A percentile compares a stretch with the other conserved stretches of the same genome.
Conservation (phyloP, 352 stramenopile genomes). For the Globisporangium lucens region DNA sequence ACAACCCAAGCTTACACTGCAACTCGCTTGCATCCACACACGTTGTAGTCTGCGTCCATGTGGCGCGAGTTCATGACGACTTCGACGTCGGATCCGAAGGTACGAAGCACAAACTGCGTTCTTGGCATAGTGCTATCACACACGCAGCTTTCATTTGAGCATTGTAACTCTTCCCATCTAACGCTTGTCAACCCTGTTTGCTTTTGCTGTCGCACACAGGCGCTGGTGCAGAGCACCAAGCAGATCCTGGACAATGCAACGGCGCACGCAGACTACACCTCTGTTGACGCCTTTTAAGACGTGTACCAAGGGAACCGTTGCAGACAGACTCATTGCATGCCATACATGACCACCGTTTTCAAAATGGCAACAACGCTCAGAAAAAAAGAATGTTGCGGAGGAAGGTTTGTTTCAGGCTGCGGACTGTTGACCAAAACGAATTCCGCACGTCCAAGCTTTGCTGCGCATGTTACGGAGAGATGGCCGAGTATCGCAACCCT, state of each 20-base stretch:
- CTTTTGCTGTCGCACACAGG: slow-evolving; percentile 16
- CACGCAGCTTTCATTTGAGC: no score
- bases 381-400: no score
- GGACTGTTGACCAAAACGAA: no score
- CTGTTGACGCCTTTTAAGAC: slow-evolving; percentile 5
- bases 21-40: background rate
- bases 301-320: no score
- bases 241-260: slow-evolving; percentile 28
- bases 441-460: no score
- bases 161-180: background rate
- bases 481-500: no score
- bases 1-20: background rate
- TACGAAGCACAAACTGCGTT: slow-evolving; percentile 5
- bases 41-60: slow-evolving; percentile 30
- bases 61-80: slow-evolving; percentile 56
- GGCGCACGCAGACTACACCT: slow-evolving; percentile 7
- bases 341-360: no score
- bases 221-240: slow-evolving; percentile 41
- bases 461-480: no score
- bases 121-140: background rate
- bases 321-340: no score
- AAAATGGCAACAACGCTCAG: no score
- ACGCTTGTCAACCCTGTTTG: background rate
- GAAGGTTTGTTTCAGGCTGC: no score
- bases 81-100: slow-evolving; percentile 29